phyloP scores from a whole-genome alignment of 2,329 filamentous ascomycete species.

The Aciculosporium take region DNA sequence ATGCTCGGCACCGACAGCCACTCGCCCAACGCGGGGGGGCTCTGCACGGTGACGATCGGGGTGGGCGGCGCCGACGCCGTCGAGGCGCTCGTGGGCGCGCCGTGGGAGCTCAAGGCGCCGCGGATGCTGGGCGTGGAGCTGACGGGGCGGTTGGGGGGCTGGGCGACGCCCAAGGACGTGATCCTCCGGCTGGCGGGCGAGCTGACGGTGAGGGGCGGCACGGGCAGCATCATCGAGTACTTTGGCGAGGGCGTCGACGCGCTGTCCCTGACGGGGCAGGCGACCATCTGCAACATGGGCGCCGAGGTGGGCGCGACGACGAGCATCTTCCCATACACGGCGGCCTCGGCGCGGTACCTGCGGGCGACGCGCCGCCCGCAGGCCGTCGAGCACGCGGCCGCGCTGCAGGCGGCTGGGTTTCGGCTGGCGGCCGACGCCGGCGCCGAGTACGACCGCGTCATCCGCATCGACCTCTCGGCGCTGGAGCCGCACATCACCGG shows the following conservation, averaged over 20 bases:
- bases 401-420: conserved; percentile 44
- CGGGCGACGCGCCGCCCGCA: conserved; percentile 55
- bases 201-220: conserved; percentile 85
- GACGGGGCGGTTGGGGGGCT: conserved; percentile 70
- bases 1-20: conserved; percentile 98
- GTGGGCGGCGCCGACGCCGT: conserved; percentile 96
- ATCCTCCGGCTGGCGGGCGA: conserved; percentile 81
- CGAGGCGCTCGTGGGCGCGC: conserved; percentile 87
- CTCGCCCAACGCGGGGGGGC: conserved; percentile 90
- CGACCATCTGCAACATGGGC: conserved; percentile 82
- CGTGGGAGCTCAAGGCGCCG: conserved; percentile 95
- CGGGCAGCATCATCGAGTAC: conserved; percentile 90
- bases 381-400: conserved; percentile 53
- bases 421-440: conserved; percentile 64
- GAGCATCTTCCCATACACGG: conserved; percentile 85
- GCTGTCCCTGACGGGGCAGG: conserved; percentile 84
- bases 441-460: conserved; percentile 78
- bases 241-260: conserved; percentile 80
- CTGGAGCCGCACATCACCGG: conserved; percentile 96
- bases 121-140: conserved; percentile 77
- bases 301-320: conserved; percentile 90
- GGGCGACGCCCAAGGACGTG: conserved; percentile 90
- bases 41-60: conserved; percentile 88
- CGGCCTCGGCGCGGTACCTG: conserved; percentile 73
- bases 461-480: conserved; percentile 77